Base-by-base conservation (phyloP, 768 basidiomycete species). In the Sporobolomyces roseus region DNA sequence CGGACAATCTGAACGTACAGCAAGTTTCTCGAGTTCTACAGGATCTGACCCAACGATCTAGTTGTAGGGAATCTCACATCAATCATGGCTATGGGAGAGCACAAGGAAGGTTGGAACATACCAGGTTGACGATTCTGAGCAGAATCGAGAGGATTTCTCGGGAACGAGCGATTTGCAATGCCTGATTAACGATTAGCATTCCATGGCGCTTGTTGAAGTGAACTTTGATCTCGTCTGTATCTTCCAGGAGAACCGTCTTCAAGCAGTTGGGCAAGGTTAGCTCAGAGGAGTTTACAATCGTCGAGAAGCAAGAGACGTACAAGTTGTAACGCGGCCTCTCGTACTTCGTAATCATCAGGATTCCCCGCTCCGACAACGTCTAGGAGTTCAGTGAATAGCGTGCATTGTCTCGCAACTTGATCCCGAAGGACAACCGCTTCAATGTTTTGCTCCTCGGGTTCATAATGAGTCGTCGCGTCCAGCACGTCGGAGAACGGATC, bases 401-500 rank as follows among this genome's bases (percentile, higher is more conserved):
- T 87, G 76, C 86, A 91, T 43, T 97, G 80, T 27, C 92, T 84
- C 2, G 96, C 93, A 73, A 91, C 83, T 81, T 96, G 94, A 80
- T 99, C 96, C 35, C 96, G 85, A 69, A 91, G 86, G 25, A 98
- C 82, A 74, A 94, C 94, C 1, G 92, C 85, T 75, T 96, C 93
- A 2, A 96, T 82, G 76, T 93, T 59, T 23, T 30, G 35, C 43
- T 70, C 68, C 17, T 46, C 38, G 4, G 19, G 29, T 13, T 38
- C 30, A 17, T 33, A 19, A 1, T 0, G 2, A 21, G 29, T 38
- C 54, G 74, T 63, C 49, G 49, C 5, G 8, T 43, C 33, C 14
- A 74, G 72, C n/a, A 90, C 91, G 81, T 93, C 91, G 3, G 94
- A 93, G 74, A 99, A 99, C 1, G 96, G 94, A 81, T 99, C 93